Evolutionary conservation across 257 asterid genomes (phyloP).

Genomic region (Fraxinus quadrangulata): DNA sequence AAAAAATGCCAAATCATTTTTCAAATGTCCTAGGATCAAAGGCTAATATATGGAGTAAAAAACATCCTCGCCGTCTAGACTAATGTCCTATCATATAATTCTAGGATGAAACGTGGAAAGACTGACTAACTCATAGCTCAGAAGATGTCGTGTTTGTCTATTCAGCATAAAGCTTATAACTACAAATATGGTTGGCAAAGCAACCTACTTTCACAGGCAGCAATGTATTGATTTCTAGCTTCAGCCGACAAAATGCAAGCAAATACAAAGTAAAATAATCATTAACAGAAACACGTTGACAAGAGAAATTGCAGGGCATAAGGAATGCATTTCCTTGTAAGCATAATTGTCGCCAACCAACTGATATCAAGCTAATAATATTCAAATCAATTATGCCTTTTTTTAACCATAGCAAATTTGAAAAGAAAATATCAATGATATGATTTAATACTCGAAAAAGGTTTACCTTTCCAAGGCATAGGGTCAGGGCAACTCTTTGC

Average conservation of each 20-base stretch:
- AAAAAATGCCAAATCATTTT: not conserved
- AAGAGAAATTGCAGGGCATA: not conserved
- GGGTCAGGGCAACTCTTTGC: constrained; percentile 90
- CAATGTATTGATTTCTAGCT: not conserved
- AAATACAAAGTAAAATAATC: not conserved
- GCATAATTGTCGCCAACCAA: not conserved
- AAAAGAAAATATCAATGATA: constrained; percentile 2
- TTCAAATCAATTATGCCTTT: not conserved
- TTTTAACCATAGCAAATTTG: not conserved
- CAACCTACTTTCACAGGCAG: not conserved
- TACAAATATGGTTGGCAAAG: not conserved
- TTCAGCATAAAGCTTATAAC: not conserved
- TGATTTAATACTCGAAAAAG: not conserved
- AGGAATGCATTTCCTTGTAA: not conserved
- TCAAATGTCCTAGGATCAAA: not conserved
- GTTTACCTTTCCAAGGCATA: constrained; percentile 95
- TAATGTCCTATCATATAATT: not conserved
- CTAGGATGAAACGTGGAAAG: not conserved
- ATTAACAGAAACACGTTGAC: not conserved
- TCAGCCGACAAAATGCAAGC: not conserved
- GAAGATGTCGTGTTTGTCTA: not conserved
- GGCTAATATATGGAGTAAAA: not conserved
- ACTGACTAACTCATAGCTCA: not conserved
- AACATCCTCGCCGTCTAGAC: not conserved
- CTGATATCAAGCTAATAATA: not conserved